Conservation (phyloP, 2,329 filamentous ascomycete genomes). For the Diaporthe sp. region DNA sequence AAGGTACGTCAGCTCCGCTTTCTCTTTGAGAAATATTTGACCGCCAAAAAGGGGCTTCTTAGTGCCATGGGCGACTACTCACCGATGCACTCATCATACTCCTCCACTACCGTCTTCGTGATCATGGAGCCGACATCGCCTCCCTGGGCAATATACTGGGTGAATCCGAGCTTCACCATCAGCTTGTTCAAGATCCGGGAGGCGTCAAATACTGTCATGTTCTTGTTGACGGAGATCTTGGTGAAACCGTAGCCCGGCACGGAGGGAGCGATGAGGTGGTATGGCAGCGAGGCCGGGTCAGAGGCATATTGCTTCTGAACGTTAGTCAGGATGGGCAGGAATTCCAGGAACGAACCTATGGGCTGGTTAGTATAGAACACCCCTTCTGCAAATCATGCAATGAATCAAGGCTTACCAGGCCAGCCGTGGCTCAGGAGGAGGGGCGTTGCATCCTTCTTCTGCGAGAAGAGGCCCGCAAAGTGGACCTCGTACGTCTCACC, state of each 20-base stretch:
- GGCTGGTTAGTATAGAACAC: not conserved
- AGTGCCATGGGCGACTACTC: constrained; percentile 20
- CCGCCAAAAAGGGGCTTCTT: too few species aligned
- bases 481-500: constrained; percentile 57
- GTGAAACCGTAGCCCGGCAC: constrained; percentile 65
- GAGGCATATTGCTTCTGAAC: constrained; percentile 62
- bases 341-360: constrained; percentile 65
- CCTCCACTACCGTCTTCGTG: constrained; percentile 55
- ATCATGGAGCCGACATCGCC: constrained; percentile 67
- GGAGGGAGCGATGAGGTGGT: constrained; percentile 68
- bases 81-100: constrained; percentile 58
- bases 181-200: constrained; percentile 62
- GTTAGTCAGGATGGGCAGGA: constrained; percentile 62
- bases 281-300: constrained; percentile 58
- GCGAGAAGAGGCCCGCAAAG: constrained; percentile 67
- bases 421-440: constrained; percentile 67
- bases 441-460: constrained; percentile 61
- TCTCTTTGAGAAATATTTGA: not conserved
- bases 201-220: constrained; percentile 56
- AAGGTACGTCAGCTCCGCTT: not conserved
- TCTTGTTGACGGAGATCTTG: constrained; percentile 57
- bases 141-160: constrained; percentile 67
- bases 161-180: constrained; percentile 66
- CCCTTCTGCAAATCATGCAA: too few species aligned
- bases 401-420: constrained; percentile 49